Evolutionary conservation across 306 rosid genomes (phyloP), one percentile per base, ranked within the genome.

Genomic region (Vicia villosa): DNA sequence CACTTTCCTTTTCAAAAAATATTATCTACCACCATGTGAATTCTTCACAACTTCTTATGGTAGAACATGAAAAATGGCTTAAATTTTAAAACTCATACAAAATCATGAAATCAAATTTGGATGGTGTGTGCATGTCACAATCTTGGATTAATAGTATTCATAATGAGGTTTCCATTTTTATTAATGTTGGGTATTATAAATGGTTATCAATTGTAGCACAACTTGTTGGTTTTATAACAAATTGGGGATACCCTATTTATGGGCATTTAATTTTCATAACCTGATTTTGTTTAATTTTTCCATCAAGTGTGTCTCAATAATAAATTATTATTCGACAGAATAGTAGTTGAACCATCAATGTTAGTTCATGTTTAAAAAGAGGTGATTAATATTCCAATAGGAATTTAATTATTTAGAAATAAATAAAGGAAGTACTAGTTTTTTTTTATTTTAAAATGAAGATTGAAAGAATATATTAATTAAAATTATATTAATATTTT

Each of bases 291-390:
- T 77, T 76, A 32, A 74, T 54, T 66, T 80, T 80, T 66, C 74
- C 34, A 68, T 82, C 76, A 28, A 58, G 34, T 63, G 74, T 74
- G 70, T 81, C 67, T 64, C 66, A 20, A 46, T 80, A 57, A 74
- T 57, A 77, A 72, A 82, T 75, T 75, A 81, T 62, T 57, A 73
- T 69, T 80, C 69, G 79, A 75, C 83, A 77, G 82, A 8, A 72
- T 75, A 81, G 85, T 81, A 8, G 88, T 85, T 87, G 86, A 77
- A 74, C 81, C 71, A 79, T 82, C 82, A 77, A 83, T 85, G 80
- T 26, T 38, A 21, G 47, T 74, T 68, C 77, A 38, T 72, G 68
- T 46, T 64, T 47, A 46, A 68, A 73, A 49, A 9, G 16, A 32
- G 10, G 50, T n/a, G 5, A 62, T 17, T 69, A 49, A 21, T 63